These are phyloP conservation scores for Galerina sulciceps DNA, from an alignment of 768 basidiomycete species.

Conservation along the genomic window DNA sequence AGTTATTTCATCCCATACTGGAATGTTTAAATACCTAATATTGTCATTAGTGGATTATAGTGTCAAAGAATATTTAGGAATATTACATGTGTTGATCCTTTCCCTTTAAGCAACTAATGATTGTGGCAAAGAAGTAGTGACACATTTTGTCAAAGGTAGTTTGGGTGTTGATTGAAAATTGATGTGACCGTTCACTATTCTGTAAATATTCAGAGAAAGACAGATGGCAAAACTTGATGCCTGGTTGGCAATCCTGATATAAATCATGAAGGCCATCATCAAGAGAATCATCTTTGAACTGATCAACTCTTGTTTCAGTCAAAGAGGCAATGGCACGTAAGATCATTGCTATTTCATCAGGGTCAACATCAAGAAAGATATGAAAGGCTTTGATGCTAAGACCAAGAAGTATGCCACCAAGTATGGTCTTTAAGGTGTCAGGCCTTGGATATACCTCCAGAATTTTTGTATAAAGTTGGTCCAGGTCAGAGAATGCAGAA, in stretches of 20 bases:
- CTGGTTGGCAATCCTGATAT: background rate
- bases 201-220: slow-evolving; percentile 16
- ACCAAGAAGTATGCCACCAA: slow-evolving; percentile 8
- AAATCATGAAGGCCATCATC: slow-evolving; percentile 9
- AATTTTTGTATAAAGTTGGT: slow-evolving; percentile 16
- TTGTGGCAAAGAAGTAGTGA: too few relatives aligned
- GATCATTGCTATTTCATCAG: too few relatives aligned
- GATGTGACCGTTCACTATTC: slow-evolving; percentile 8
- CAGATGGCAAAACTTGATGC: slow-evolving; percentile 13
- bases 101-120: too few relatives aligned
- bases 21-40: too few relatives aligned
- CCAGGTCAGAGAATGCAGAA: slow-evolving; percentile 5
- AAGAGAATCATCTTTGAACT: slow-evolving; percentile 9
- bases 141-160: too few relatives aligned
- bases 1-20: too few relatives aligned
- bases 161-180: slow-evolving; percentile 2
- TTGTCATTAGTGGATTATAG: too few relatives aligned
- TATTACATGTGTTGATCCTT: too few relatives aligned
- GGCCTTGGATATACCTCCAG: slow-evolving; percentile 4
- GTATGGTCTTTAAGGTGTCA: slow-evolving; percentile 5
- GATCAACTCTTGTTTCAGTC: too few relatives aligned
- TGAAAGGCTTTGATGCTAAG: slow-evolving; percentile 12
- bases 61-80: too few relatives aligned
- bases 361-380: background rate
- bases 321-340: too few relatives aligned